Conservation (phyloP, 768 basidiomycete genomes). For the Coprinopsis cinerea region DNA sequence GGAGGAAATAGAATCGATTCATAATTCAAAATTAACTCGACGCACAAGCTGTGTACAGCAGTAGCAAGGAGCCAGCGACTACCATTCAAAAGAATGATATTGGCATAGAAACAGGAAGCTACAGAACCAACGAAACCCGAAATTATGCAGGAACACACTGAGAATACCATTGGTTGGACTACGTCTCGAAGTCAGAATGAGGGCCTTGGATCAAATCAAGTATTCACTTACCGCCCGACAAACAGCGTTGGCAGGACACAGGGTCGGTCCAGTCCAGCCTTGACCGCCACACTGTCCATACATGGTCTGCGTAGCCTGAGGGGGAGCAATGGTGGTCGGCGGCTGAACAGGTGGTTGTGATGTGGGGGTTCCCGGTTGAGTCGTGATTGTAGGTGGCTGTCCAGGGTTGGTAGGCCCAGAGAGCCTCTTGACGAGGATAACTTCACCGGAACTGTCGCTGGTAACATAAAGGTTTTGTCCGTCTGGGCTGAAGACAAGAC, state of each 20-base stretch:
- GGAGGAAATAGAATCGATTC: too few relatives aligned
- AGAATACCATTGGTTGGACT: slow-evolving; percentile 4
- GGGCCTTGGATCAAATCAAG: neutral
- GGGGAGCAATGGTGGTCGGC: neutral
- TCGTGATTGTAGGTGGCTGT: too few relatives aligned
- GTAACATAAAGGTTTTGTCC: slow-evolving; percentile 3
- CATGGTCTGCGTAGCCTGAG: neutral
- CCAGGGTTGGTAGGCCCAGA: too few relatives aligned
- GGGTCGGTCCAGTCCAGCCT: slow-evolving; percentile 2
- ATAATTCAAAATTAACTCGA: too few relatives aligned
- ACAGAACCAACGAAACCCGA: neutral
- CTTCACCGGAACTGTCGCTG: neutral
- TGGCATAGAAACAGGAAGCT: neutral
- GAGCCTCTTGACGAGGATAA: neutral
- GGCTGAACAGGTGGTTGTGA: too few relatives aligned
- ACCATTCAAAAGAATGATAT: neutral
- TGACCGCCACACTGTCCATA: neutral
- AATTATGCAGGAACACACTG: slow-evolving; percentile 2
- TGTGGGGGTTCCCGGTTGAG: too few relatives aligned
- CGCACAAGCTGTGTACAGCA: too few relatives aligned
- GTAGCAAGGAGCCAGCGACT: too few relatives aligned
- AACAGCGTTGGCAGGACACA: neutral
- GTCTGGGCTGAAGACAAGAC: slow-evolving; percentile 11
- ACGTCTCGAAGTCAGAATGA: neutral
- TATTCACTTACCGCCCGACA: neutral